Evolutionary conservation across 208 protist species (phyloP).

Genomic region (Leishmania lainsoni): DNA sequence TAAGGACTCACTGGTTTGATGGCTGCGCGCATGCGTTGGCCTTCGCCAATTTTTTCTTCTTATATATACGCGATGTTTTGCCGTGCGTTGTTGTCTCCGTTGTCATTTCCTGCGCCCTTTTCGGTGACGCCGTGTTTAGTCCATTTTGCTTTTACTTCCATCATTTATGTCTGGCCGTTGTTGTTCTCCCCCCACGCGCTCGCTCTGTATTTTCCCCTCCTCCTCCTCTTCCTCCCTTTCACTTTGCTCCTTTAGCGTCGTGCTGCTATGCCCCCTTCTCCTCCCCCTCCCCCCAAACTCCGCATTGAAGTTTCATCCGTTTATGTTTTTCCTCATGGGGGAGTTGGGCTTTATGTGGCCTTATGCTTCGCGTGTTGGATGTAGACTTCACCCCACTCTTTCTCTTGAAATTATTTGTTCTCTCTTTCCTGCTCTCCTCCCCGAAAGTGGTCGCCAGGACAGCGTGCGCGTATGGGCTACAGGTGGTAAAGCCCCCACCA

Average conservation of each 20-base stretch:
- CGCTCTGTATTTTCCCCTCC: neutral
- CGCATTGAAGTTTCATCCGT: neutral
- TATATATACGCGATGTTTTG: neutral
- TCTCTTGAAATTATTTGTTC: neutral
- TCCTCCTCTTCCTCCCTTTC: neutral
- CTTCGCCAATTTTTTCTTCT: neutral
- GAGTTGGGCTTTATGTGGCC: too few species aligned
- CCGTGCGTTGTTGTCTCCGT: neutral
- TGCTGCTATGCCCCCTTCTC: neutral
- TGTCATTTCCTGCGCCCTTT: neutral
- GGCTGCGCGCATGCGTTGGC: neutral
- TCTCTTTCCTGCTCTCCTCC: neutral
- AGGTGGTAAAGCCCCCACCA: neutral
- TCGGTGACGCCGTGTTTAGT: neutral
- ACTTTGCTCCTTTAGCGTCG: neutral
- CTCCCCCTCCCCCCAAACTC: neutral
- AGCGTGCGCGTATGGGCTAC: neutral
- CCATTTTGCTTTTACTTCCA: neutral
- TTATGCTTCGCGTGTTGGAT: neutral
- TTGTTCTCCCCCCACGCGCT: neutral
- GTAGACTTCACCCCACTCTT: too few species aligned
- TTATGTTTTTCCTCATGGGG: neutral
- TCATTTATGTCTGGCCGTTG: conserved; percentile 1
- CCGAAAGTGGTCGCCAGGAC: neutral
- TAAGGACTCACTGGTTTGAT: neutral